phyloP scores from a whole-genome alignment of 176 grass and related monocot genomes.

The Musa itinerans region DNA sequence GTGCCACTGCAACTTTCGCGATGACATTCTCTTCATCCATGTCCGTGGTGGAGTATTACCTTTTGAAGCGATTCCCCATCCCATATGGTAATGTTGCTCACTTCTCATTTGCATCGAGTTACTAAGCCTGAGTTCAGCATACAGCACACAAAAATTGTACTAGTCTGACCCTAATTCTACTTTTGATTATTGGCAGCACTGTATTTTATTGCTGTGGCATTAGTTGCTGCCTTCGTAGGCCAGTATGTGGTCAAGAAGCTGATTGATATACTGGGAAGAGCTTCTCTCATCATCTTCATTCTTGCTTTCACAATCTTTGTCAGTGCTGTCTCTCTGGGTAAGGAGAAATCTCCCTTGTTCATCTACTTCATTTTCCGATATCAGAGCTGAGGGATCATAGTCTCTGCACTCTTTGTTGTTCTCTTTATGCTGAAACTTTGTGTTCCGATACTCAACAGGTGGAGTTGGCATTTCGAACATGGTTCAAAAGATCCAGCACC shows the following conservation, averaged over 20 bases:
- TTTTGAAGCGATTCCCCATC: slow-evolving; percentile 74
- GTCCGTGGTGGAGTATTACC: slow-evolving; percentile 90
- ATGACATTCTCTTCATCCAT: slow-evolving; percentile 98
- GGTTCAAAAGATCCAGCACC: slow-evolving; percentile 42
- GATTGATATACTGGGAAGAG: slow-evolving; percentile 70
- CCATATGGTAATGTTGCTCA: slow-evolving; percentile 40
- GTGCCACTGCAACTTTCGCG: slow-evolving; percentile 85
- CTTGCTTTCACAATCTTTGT: slow-evolving; percentile 75
- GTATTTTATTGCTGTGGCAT: slow-evolving; percentile 48
- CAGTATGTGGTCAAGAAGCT: slow-evolving; percentile 70
- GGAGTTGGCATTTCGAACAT: slow-evolving; percentile 92
- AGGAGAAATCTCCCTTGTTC: neutral
- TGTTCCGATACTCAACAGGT: slow-evolving; percentile 30
- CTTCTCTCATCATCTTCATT: slow-evolving; percentile 97
- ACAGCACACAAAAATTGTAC: neutral
- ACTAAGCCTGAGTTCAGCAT: neutral
- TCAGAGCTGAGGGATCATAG: neutral
- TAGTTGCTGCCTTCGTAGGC: slow-evolving; percentile 62
- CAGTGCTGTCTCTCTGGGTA: slow-evolving; percentile 86
- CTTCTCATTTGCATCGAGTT: neutral
- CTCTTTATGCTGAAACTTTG: neutral
- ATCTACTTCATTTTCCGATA: neutral
- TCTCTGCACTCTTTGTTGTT: neutral
- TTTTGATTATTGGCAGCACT: slow-evolving; percentile 25
- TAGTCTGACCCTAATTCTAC: neutral